Evolutionary conservation across 169 alveolate species (phyloP).

Genomic region (Amoebophrya sp.): DNA sequence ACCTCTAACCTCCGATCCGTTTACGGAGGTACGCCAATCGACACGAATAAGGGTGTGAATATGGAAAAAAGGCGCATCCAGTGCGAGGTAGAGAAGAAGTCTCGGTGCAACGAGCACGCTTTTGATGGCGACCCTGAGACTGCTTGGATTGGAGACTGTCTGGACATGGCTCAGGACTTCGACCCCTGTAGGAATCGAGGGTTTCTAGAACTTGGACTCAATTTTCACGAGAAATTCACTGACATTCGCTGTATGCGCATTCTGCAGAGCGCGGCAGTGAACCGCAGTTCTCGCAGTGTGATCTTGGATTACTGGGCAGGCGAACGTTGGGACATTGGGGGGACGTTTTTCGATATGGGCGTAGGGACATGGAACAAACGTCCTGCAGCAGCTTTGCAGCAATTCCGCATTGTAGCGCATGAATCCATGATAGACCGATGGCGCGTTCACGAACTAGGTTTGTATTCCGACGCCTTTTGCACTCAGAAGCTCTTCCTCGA

Average conservation of each 20-base stretch:
- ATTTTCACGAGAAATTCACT: not conserved
- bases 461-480: not conserved
- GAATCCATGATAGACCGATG: not conserved
- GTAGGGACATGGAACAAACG: not conserved
- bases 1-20: too few species aligned
- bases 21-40: not conserved
- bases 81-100: not conserved
- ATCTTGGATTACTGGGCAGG: not conserved
- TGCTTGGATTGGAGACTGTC: not conserved
- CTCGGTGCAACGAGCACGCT: not conserved
- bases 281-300: not conserved
- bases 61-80: not conserved
- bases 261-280: not conserved
- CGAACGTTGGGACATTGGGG: not conserved
- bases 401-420: not conserved
- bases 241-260: not conserved
- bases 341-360: not conserved
- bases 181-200: not conserved
- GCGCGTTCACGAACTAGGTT: not conserved
- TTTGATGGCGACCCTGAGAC: not conserved
- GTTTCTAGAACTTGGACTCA: not conserved
- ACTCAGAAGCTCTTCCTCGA: not conserved
- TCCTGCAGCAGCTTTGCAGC: not conserved
- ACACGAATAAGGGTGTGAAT: not conserved
- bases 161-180: not conserved